Conservation (phyloP, 2,329 filamentous ascomycete species). For the Phialophora chinensis region DNA sequence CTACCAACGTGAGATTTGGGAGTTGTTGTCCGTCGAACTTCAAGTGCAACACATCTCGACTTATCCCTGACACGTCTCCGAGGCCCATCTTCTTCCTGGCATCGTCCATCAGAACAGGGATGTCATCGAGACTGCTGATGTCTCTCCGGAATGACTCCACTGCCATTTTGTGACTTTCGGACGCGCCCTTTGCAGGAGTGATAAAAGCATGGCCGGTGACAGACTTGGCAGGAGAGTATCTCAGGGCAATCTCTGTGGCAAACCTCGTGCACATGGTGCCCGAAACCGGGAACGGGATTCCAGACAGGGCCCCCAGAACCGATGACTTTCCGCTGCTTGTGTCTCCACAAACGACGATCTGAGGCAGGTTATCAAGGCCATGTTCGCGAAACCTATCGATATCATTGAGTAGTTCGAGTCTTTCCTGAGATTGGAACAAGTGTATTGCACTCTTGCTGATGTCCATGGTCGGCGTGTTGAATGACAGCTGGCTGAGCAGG, state of each 20-base stretch:
- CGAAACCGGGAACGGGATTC: constrained; percentile 65
- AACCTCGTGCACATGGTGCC: constrained; percentile 68
- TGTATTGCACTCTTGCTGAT: constrained; percentile 24
- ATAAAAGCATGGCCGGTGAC: constrained; percentile 39
- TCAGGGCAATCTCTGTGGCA: constrained; percentile 64
- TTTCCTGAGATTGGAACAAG: constrained; percentile 49
- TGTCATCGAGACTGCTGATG: constrained; percentile 38
- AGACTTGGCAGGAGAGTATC: constrained; percentile 41
- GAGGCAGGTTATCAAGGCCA: constrained; percentile 58
- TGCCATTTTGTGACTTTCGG: constrained; percentile 35
- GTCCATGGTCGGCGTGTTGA: constrained; percentile 19
- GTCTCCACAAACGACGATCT: constrained; percentile 69
- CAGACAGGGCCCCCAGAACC: constrained; percentile 67
- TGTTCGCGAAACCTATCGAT: constrained; percentile 61
- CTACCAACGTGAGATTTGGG: constrained; percentile 60
- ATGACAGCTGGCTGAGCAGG: background rate
- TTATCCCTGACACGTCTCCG: constrained; percentile 36
- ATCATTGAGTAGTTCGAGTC: constrained; percentile 63
- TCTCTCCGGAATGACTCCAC: constrained; percentile 36
- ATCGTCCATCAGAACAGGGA: constrained; percentile 41
- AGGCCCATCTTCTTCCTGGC: constrained; percentile 40
- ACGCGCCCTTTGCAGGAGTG: constrained; percentile 36
- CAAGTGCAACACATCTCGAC: constrained; percentile 46
- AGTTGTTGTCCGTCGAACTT: constrained; percentile 43
- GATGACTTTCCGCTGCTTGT: constrained; percentile 67